Evolutionary conservation across 257 asterid species (phyloP), one percentile per base, ranked within the genome.

Genomic region (Ilex aquifolium): DNA sequence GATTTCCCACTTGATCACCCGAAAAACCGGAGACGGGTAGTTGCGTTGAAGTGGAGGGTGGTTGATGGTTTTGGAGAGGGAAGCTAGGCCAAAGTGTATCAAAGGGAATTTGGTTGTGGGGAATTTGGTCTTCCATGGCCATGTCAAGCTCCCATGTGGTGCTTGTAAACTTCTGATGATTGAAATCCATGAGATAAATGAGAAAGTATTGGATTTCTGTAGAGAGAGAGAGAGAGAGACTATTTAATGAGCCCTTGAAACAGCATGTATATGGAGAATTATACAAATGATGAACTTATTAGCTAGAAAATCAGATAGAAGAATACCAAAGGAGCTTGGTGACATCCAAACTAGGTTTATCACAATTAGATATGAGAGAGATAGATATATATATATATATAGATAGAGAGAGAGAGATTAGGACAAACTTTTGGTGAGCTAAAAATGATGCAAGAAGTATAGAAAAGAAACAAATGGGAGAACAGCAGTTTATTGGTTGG

Each of bases 41-140:
- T 44, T 55, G 72, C 6, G 27, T n/a, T 57, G 76, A 55, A 1
- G 64, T 56, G 6, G 77, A 57, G 31, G 76, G 29, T 32, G 59
- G 49, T 32, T 61, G 71, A 7, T 21, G 76, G 57, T 63, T 56
- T 6, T 72, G 63, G 39, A 57, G 74, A 36, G 69, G 74, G 50
- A 69, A 68, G 44, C 57, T 64, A 3, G 88, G 72, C 89, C 86
- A 81, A 31, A 77, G 65, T 10, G 78, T 30, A 31, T 77, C 80
- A 8, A 67, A 67, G 50, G 72, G 32, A 36, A 57, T 29, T 51
- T 67, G 73, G 15, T 68, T 32, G 27, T 64, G 73, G 39, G 31
- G 59, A 4, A 32, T 56, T 7, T 68, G 68, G 42, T 66, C 57
- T 14, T 72, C 86, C 75, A 79, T 61, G 49, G 66, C 53, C 57